Conservation (phyloP, 2,329 filamentous ascomycete species). For the Boeremia lycopersici region DNA sequence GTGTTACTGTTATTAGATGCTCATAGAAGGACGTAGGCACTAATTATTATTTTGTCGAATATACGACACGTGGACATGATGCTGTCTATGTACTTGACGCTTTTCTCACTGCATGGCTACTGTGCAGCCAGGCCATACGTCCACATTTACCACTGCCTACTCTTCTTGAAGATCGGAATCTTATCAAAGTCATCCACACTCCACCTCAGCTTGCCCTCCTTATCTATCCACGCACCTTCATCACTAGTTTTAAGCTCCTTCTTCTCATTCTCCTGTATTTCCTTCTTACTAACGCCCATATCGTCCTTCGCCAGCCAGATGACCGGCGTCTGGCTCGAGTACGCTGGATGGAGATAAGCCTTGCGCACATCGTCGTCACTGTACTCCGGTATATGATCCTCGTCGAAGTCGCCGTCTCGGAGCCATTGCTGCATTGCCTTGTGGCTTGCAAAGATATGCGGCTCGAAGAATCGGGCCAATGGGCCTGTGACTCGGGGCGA, state of each 20-base stretch:
- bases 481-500: slow-evolving; percentile 35
- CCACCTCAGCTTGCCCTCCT: slow-evolving; percentile 38
- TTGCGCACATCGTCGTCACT: slow-evolving; percentile 41
- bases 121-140: background rate
- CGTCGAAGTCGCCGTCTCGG: slow-evolving; percentile 37
- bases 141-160: slow-evolving; percentile 33
- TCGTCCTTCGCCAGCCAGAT: slow-evolving; percentile 44
- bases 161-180: slow-evolving; percentile 42
- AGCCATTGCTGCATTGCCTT: slow-evolving; percentile 44
- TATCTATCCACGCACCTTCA: slow-evolving; percentile 44
- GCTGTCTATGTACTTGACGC: background rate
- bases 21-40: too few species aligned
- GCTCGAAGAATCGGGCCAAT: slow-evolving; percentile 43
- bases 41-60: background rate
- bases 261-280: slow-evolving; percentile 39
- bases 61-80: background rate
- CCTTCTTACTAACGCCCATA: slow-evolving; percentile 41
- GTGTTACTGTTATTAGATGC: too few species aligned
- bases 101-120: background rate
- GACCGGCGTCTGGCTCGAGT: slow-evolving; percentile 41
- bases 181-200: slow-evolving; percentile 38
- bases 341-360: slow-evolving; percentile 44
- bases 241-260: slow-evolving; percentile 37
- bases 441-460: slow-evolving; percentile 44
- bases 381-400: slow-evolving; percentile 41